Evolutionary conservation across 257 asterid genomes (phyloP).

Genomic region (Nicotiana attenuata): DNA sequence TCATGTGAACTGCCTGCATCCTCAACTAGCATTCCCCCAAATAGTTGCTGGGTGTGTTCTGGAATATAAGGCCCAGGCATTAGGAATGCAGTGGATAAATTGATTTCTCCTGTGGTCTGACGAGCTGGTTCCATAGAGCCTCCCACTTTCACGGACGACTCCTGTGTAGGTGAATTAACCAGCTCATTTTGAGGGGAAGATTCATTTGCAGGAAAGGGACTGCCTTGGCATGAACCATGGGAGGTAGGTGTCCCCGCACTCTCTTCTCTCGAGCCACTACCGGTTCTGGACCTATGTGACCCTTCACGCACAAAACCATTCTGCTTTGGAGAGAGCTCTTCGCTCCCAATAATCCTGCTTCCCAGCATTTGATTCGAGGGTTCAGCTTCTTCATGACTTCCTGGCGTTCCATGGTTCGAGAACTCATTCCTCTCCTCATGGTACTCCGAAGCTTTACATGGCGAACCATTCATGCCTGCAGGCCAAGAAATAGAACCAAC

Average conservation of each 20-base stretch:
- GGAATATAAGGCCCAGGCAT: slow-evolving; percentile 30
- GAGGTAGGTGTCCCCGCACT: slow-evolving; percentile 77
- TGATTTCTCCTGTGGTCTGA: slow-evolving; percentile 38
- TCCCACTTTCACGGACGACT: slow-evolving; percentile 22
- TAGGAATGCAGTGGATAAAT: slow-evolving; percentile 40
- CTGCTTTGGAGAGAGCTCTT: slow-evolving; percentile 22
- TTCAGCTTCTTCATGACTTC: slow-evolving; percentile 34
- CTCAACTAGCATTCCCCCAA: slow-evolving; percentile 62
- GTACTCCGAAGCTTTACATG: slow-evolving; percentile 38
- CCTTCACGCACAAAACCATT: slow-evolving; percentile 26
- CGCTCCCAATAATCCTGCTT: slow-evolving; percentile 21
- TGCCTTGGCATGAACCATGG: slow-evolving; percentile 70
- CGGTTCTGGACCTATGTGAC: slow-evolving; percentile 45
- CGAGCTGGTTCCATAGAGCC: slow-evolving; percentile 24
- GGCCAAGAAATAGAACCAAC: slow-evolving; percentile 71
- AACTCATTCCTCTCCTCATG: slow-evolving; percentile 42
- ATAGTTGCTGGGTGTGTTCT: slow-evolving; percentile 35
- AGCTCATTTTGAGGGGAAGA: slow-evolving; percentile 45
- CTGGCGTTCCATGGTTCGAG: slow-evolving; percentile 17
- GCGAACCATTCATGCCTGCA: slow-evolving; percentile 40
- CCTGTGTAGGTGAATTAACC: slow-evolving; percentile 39
- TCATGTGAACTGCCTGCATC: slow-evolving; percentile 86
- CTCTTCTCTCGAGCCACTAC: slow-evolving; percentile 78
- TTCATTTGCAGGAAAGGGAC: slow-evolving; percentile 41
- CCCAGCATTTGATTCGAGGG: slow-evolving; percentile 29